Evolutionary conservation across 345 rosid species (phyloP), one percentile per base, ranked within the genome.

Genomic region (Hibiscus syriacus): DNA sequence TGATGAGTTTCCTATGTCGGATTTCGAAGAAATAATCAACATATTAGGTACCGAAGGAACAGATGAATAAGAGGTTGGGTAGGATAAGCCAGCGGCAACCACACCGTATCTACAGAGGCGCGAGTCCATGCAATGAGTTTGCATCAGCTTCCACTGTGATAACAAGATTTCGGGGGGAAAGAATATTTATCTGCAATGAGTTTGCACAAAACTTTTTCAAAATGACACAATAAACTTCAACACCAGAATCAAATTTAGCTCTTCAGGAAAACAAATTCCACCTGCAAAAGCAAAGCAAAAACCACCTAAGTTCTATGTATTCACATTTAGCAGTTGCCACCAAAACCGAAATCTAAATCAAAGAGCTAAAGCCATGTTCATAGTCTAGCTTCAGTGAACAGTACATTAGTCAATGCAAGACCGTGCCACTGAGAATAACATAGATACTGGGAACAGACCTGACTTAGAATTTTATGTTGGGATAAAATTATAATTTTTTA

Each of bases 71-170:
- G 89, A 64, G 34, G 81, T 67, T 16, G 84, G 71, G 74, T 80
- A 68, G 57, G 86, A 73, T 58, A 81, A 17, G 54, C 77, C 83
- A 0, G 82, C 76, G 68, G 79, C 80, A 72, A 86, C 64, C 17
- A 71, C 72, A 68, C 80, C 39, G 26, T 64, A 75, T 30, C 79
- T 66, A 59, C 78, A 78, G 60, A 80, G 84, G 41, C 59, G 84
- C 0, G 80, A 71, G 22, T 81, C 90, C 88, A 83, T 87, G 29
- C 68, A 72, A 74, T 25, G 72, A 22, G n/a, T 2, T 64, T 23
- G 56, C 80, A 80, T 79, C 70, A 57, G 71, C 72, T 72, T 56
- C 52, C 68, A 27, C 54, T 14, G 32, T 5, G n/a, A 39, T 29
- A 30, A 63, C 2, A 14, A 46, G 55, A 68, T 36, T 41, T 52